Percentiles rank a stretch among this genome's conserved stretches.
These are phyloP conservation scores for Endogone sp. DNA, from an alignment of 192 early-diverging fungal genomes.

Conservation along the genomic window DNA sequence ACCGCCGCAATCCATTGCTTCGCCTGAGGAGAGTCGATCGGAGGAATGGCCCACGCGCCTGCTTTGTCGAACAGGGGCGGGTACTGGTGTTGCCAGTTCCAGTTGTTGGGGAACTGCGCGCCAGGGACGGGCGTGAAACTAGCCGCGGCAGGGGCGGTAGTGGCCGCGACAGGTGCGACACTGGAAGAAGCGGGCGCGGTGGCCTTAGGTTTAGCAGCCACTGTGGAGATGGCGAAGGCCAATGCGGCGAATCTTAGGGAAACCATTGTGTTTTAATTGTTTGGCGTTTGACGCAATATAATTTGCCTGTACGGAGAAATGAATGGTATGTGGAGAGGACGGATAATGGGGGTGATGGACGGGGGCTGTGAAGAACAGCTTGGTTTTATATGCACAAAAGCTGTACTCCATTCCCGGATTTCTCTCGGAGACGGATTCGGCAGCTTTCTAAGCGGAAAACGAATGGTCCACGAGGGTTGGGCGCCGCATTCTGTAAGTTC, in stretches of 20 bases:
- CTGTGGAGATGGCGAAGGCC: background rate
- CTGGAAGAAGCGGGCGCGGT: background rate
- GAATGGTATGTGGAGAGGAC: background rate
- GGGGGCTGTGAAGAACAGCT: background rate
- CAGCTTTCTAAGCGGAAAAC: background rate
- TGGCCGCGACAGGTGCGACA: background rate
- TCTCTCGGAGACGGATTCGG: too few relatives aligned
- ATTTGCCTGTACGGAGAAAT: background rate
- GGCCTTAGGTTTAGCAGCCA: background rate
- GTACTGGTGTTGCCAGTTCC: background rate
- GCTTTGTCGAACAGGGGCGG: slow-evolving; percentile 20
- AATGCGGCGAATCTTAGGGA: background rate
- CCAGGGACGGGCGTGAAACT: background rate
- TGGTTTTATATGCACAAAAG: background rate
- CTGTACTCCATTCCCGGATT: too few relatives aligned
- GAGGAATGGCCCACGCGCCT: slow-evolving; percentile 20
- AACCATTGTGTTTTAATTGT: background rate
- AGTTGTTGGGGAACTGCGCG: slow-evolving; percentile 6
- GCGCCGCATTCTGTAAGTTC: too few relatives aligned
- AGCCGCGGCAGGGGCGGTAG: background rate
- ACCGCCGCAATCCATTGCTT: slow-evolving; percentile 21
- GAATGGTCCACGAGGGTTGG: too few relatives aligned
- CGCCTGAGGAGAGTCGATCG: slow-evolving; percentile 15
- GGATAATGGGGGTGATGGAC: background rate
- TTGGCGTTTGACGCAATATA: background rate